phyloP scores from a whole-genome alignment of 257 asterid genomes.

The Catharanthus roseus region DNA sequence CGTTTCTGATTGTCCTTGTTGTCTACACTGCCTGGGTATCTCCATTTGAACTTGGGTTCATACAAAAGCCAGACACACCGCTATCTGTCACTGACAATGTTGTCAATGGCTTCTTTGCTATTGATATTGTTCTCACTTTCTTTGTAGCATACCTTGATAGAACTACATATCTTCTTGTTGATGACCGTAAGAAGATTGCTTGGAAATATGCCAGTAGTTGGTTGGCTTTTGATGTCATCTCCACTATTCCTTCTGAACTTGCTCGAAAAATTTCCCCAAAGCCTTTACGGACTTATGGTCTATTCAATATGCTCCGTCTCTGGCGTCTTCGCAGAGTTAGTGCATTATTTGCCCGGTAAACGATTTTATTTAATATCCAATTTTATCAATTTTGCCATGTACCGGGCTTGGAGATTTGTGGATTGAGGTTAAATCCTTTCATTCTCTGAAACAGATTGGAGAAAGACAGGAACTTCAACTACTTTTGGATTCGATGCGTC shows the following conservation, averaged over 20 bases:
- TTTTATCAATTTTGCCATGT: not conserved
- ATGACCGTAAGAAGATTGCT: conserved; percentile 51
- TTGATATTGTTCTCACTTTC: conserved; percentile 81
- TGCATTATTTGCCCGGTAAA: conserved; percentile 71
- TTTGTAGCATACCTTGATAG: conserved; percentile 74
- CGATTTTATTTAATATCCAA: not conserved
- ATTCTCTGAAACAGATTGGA: conserved; percentile 56
- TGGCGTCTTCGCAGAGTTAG: conserved; percentile 93
- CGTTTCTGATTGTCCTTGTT: conserved; percentile 62
- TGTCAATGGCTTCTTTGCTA: conserved; percentile 71
- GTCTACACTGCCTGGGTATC: conserved; percentile 91
- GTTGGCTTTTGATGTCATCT: conserved; percentile 62
- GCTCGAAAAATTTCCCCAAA: conserved; percentile 52
- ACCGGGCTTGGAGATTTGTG: not conserved
- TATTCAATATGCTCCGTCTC: conserved; percentile 81
- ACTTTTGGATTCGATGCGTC: conserved; percentile 83
- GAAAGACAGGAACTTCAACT: conserved; percentile 83
- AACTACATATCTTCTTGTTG: conserved; percentile 59
- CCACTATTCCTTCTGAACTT: conserved; percentile 75
- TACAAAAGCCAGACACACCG: conserved; percentile 38
- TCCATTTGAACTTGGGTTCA: conserved; percentile 84
- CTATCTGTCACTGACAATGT: conserved; percentile 61
- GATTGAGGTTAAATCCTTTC: not conserved
- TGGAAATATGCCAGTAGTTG: conserved; percentile 51
- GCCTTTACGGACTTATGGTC: conserved; percentile 53